Evolutionary conservation across 192 early-diverging fungal species (phyloP).

Genomic region (Mortierella hygrophila): DNA sequence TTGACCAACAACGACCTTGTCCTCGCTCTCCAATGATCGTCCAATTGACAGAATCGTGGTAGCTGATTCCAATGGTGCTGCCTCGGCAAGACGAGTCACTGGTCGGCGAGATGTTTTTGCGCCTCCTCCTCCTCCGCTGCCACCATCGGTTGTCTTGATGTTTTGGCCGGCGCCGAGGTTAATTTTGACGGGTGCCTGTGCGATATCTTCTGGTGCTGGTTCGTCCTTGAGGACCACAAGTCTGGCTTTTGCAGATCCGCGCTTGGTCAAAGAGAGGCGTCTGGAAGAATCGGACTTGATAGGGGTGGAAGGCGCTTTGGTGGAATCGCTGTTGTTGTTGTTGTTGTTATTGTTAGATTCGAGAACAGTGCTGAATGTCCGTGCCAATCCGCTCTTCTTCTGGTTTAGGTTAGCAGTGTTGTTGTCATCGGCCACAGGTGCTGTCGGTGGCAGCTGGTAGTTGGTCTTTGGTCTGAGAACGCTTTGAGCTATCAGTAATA

Average conservation of each 20-base stretch:
- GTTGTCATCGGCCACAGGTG: neutral
- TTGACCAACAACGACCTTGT: constrained; percentile 37
- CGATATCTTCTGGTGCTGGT: neutral
- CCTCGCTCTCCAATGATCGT: constrained; percentile 33
- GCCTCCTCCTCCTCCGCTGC: neutral
- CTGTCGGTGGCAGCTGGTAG: constrained; percentile 18
- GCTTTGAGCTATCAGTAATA: constrained; percentile 10
- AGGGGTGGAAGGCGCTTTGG: neutral
- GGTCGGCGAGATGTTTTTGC: neutral
- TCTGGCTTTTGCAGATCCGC: constrained; percentile 46
- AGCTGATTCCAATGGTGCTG: constrained; percentile 29
- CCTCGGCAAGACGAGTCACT: neutral
- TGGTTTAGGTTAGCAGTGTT: neutral
- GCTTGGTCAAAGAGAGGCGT: constrained; percentile 37
- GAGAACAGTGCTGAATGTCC: constrained; percentile 35
- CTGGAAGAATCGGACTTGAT: neutral
- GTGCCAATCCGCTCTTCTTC: constrained; percentile 15
- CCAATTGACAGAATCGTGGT: constrained; percentile 42
- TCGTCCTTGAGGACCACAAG: constrained; percentile 34
- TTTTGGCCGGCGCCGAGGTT: neutral
- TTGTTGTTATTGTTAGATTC: constrained; percentile 16
- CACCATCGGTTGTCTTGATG: neutral
- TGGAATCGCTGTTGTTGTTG: neutral
- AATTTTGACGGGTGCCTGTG: neutral
- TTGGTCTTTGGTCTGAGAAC: constrained; percentile 50